Conservation (phyloP, 371 early-diverging fungal genomes). For the Mucor indicus region DNA sequence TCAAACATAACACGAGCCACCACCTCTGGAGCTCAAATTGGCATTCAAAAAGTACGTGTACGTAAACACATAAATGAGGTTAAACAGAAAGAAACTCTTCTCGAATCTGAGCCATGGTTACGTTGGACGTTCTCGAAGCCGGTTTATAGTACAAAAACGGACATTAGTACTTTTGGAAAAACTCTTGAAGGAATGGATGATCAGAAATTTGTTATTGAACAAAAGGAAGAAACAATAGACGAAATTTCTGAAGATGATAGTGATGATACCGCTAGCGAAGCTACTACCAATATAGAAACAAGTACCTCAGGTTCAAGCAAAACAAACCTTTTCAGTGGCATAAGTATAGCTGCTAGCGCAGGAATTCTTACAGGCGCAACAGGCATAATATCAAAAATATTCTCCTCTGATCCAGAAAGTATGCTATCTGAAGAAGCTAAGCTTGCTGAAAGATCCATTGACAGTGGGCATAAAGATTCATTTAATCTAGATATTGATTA, state of each 20-base stretch:
- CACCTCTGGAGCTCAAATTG: slow-evolving; percentile 40
- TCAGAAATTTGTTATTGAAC: slow-evolving; percentile 18
- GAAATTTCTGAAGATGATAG: slow-evolving; percentile 20
- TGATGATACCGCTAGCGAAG: slow-evolving; percentile 6
- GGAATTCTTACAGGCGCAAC: slow-evolving; percentile 7
- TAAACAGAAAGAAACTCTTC: slow-evolving; percentile 23
- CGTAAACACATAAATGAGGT: slow-evolving; percentile 18
- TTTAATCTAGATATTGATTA: slow-evolving; percentile 21
- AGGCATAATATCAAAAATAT: neutral
- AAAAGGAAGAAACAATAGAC: slow-evolving; percentile 29
- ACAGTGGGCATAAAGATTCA: slow-evolving; percentile 17
- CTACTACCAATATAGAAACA: slow-evolving; percentile 3
- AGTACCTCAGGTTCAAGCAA: no score
- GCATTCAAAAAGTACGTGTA: slow-evolving; percentile 28
- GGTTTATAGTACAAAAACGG: slow-evolving; percentile 23
- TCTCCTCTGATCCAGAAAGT: slow-evolving; percentile 5
- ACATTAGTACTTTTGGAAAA: slow-evolving; percentile 1
- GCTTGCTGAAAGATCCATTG: no score
- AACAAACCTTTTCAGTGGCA: slow-evolving; percentile 4
- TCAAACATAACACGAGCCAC: slow-evolving; percentile 23
- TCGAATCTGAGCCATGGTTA: slow-evolving; percentile 33
- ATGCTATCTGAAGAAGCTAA: no score
- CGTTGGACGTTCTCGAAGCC: slow-evolving; percentile 41
- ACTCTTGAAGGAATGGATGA: slow-evolving; percentile 31
- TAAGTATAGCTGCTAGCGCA: slow-evolving; percentile 20